Evolutionary conservation across 75 land plant genomes (phyloP).

Genomic region (Pinus taeda): DNA sequence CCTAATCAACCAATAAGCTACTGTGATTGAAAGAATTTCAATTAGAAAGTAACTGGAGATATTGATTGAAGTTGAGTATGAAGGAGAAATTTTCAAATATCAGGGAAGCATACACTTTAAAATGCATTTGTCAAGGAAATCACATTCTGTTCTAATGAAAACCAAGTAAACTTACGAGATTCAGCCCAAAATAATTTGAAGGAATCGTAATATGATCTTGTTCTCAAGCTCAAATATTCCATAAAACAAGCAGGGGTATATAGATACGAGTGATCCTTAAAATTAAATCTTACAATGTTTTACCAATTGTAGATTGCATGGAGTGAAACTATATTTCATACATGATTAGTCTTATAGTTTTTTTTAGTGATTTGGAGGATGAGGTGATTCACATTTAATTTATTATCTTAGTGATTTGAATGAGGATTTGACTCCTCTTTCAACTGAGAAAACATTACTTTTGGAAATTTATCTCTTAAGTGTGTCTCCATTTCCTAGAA

Average conservation of each 20-base stretch:
- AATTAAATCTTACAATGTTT: slow-evolving; percentile 78
- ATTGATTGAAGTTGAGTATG: too few relatives aligned
- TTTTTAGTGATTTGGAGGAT: too few relatives aligned
- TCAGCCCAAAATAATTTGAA: slow-evolving; percentile 67
- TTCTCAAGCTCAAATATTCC: slow-evolving; percentile 67
- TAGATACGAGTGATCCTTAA: slow-evolving; percentile 87
- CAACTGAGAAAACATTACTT: too few relatives aligned
- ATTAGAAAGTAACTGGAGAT: too few relatives aligned
- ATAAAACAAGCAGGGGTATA: slow-evolving; percentile 67
- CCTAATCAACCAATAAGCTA: too few relatives aligned
- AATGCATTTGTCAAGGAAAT: slow-evolving; percentile 74
- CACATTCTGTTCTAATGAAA: slow-evolving; percentile 66
- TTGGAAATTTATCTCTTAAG: too few relatives aligned
- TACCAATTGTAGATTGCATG: slow-evolving; percentile 75
- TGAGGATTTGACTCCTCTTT: slow-evolving; percentile 50
- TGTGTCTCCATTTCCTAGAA: too few relatives aligned
- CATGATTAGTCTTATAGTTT: too few relatives aligned
- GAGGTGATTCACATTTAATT: slow-evolving; percentile 9
- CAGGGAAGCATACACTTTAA: slow-evolving; percentile 78
- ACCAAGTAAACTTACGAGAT: slow-evolving; percentile 83
- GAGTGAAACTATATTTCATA: slow-evolving; percentile 52
- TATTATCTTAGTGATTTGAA: slow-evolving; percentile 56
- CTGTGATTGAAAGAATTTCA: too few relatives aligned
- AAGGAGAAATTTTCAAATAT: slow-evolving; percentile 89
- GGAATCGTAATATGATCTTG: slow-evolving; percentile 77